Conservation (phyloP, 148 eudicot species). For the Mesembryanthemum crystallinum region DNA sequence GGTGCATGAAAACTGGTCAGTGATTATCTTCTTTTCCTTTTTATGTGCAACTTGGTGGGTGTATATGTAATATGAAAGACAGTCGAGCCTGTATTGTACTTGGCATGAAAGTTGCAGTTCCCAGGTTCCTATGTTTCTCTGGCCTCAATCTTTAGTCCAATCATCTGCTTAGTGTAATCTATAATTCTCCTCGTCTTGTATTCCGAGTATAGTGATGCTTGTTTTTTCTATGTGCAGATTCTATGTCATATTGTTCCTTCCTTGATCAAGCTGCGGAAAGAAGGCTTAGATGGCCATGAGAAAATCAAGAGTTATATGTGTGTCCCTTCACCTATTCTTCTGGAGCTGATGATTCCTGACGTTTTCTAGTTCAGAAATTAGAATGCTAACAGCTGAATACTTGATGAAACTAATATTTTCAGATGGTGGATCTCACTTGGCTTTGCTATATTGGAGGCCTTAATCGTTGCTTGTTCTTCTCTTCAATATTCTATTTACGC, state of each 20-base stretch:
- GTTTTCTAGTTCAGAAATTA: conserved; percentile 5
- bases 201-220: conserved; percentile 14
- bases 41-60: not conserved
- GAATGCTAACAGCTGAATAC: conserved; percentile 10
- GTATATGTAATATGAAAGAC: not conserved
- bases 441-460: conserved; percentile 77
- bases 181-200: not conserved
- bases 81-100: not conserved
- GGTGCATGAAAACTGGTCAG: not conserved
- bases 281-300: conserved; percentile 95
- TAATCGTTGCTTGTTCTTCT: conserved; percentile 73
- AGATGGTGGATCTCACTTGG: conserved; percentile 98
- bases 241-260: conserved; percentile 85
- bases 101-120: not conserved
- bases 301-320: conserved; percentile 97
- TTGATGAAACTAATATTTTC: conserved; percentile 29
- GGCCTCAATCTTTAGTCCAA: not conserved
- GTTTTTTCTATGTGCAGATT: conserved; percentile 49
- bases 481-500: conserved; percentile 92
- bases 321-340: conserved; percentile 50
- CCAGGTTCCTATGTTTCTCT: not conserved
- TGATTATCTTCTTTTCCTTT: not conserved
- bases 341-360: conserved; percentile 36
- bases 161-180: not conserved
- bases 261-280: conserved; percentile 94